Evolutionary conservation across 2,329 filamentous ascomycete genomes (phyloP), one percentile per base, ranked within the genome.

Genomic region (Elsinoe arachidis): DNA sequence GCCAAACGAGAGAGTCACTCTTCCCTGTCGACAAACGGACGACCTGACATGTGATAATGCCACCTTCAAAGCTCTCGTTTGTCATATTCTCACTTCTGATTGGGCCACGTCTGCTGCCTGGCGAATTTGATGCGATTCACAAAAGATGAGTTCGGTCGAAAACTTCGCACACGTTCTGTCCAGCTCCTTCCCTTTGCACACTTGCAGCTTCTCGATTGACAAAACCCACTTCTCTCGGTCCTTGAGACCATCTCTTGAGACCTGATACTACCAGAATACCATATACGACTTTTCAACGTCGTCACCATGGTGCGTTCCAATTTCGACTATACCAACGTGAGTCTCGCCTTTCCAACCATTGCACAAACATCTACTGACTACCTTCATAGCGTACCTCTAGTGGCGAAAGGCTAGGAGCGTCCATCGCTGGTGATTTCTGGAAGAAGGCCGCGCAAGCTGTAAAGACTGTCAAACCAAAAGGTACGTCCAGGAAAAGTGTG

Each of bases 401-500:
- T 14, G 77, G 77, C 30, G 58, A 72, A 56, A 77, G 74, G 61
- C 68, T 76, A 9, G 77, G 74, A 10, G 68, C 70, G 21, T 71
- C 72, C 34, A 72, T 79, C 21, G 73, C 71, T 11, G 73, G 72
- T 56, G 74, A 76, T 55, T 64, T 79, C 54, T 72, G 66, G 56
- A 70, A 69, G 55, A 65, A 69, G 44, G 62, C 60, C 5, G 55
- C 53, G 19, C 64, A 67, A 60, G 60, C 62, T 19, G 58, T 65
- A 14, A 68, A 69, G 66, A 55, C 51, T 38, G 47, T 43, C 41
- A 61, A 58, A 38, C 21, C 60, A 59, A 60, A 57, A 35, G 49
- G 49, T 53, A 26, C 33, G 49, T 53, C 33, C 6, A 58, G 57
- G 52, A 46, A 55, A 21, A 55, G 38, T 19, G 14, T 44, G 26